A percentile compares a stretch with the other conserved stretches of the same genome.
Conservation (phyloP, 208 protist species). For the Entamoeba dispar region DNA sequence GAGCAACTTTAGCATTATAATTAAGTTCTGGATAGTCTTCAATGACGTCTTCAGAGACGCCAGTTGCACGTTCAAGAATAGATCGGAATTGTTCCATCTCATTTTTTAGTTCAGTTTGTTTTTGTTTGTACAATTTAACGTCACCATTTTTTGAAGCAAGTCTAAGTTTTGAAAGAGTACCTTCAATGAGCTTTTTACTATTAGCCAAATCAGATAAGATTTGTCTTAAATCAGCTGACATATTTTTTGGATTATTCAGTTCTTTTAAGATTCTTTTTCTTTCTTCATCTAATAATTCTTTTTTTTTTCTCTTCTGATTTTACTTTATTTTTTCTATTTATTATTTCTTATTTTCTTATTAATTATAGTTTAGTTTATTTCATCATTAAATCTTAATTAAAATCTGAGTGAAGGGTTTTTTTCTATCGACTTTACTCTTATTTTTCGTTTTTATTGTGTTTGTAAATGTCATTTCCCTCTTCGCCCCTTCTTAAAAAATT, state of each 20-base stretch:
- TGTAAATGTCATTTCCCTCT: background rate
- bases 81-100: background rate
- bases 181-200: background rate
- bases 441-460: background rate
- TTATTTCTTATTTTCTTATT: too few relatives aligned
- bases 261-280: too few relatives aligned
- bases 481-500: background rate
- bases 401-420: background rate
- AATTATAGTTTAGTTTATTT: background rate
- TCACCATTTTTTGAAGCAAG: background rate
- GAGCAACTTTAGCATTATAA: background rate
- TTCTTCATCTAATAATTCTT: too few relatives aligned
- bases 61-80: background rate
- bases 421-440: background rate
- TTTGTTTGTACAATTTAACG: background rate
- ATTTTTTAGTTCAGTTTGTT: background rate
- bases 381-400: background rate
- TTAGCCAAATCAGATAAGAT: background rate
- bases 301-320: too few relatives aligned
- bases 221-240: too few relatives aligned
- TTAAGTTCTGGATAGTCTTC: background rate
- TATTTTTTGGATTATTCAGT: too few relatives aligned
- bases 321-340: too few relatives aligned
- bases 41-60: background rate
- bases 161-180: background rate